These are phyloP conservation scores for Drechslerella stenobrocha DNA, from an alignment of 2,329 filamentous ascomycete species.

Conservation along the genomic window DNA sequence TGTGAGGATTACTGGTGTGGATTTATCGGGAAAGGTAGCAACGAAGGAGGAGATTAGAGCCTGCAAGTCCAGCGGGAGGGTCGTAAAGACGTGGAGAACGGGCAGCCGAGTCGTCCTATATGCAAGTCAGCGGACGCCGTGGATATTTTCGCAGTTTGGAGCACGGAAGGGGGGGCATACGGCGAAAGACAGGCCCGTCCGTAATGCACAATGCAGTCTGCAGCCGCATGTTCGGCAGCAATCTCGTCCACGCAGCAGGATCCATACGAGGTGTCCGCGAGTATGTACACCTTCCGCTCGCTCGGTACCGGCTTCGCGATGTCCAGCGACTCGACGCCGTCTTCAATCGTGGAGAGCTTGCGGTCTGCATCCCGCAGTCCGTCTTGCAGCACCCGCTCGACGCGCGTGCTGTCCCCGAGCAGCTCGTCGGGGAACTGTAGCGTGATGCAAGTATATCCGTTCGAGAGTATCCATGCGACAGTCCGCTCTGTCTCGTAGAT, in stretches of 20 bases:
- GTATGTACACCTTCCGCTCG: slow-evolving; percentile 67
- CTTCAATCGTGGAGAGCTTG: slow-evolving; percentile 28
- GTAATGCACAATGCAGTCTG: slow-evolving; percentile 91
- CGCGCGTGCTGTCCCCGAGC: slow-evolving; percentile 81
- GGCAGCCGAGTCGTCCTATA: slow-evolving; percentile 50
- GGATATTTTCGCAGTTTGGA: too few species aligned
- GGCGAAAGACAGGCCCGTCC: slow-evolving; percentile 89
- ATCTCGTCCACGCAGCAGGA: slow-evolving; percentile 97
- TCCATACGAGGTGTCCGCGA: slow-evolving; percentile 95
- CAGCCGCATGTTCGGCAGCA: slow-evolving; percentile 87
- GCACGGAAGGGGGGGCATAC: slow-evolving; percentile 62
- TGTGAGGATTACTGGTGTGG: slow-evolving; percentile 73
- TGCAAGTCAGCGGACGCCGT: background rate
- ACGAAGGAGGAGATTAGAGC: slow-evolving; percentile 66
- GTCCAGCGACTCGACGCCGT: slow-evolving; percentile 25
- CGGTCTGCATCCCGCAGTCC: slow-evolving; percentile 19
- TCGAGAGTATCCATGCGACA: slow-evolving; percentile 71
- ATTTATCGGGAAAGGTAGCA: slow-evolving; percentile 67
- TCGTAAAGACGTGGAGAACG: slow-evolving; percentile 60
- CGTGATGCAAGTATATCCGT: slow-evolving; percentile 74
- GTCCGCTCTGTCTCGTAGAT: slow-evolving; percentile 87
- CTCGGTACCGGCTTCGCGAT: slow-evolving; percentile 1
- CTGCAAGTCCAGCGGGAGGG: slow-evolving; percentile 67
- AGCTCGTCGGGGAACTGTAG: slow-evolving; percentile 96
- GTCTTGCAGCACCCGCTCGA: slow-evolving; percentile 57